phyloP scores from a whole-genome alignment of 345 rosid genomes.

The Angophora floribunda region DNA sequence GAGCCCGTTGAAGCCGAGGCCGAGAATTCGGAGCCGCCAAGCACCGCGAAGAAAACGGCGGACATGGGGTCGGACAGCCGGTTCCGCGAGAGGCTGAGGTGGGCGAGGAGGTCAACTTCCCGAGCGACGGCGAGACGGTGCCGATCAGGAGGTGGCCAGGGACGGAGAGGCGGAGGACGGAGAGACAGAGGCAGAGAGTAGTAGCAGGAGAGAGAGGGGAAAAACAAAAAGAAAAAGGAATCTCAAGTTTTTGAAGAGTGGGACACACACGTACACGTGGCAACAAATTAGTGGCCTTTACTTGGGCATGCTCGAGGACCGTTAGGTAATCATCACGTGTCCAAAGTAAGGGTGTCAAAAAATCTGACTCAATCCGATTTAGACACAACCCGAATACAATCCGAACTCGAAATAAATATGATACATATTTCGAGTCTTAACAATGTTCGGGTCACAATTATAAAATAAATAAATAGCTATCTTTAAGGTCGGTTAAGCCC shows the following conservation, averaged over 20 bases:
- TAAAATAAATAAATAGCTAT: no score
- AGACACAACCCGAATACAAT: no score
- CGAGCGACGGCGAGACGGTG: conserved; percentile 1
- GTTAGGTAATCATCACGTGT: not conserved
- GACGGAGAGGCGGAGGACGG: not conserved
- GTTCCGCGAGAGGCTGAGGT: conserved; percentile 53
- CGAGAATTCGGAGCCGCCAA: conserved; percentile 41
- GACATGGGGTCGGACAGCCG: conserved; percentile 45
- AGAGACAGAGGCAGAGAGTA: not conserved
- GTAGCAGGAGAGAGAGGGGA: not conserved
- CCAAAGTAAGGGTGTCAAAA: no score
- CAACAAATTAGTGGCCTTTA: not conserved
- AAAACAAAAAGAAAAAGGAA: not conserved
- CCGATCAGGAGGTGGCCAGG: not conserved
- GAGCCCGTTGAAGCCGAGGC: conserved; percentile 60
- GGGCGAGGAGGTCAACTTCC: not conserved
- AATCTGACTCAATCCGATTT: no score
- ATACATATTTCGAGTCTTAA: no score
- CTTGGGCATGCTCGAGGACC: not conserved
- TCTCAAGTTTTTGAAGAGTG: not conserved
- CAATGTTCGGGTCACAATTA: no score
- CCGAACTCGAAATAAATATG: no score
- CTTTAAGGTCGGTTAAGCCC: no score
- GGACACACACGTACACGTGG: not conserved
- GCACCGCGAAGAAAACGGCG: conserved; percentile 26